Conservation (phyloP, 2,329 filamentous ascomycete genomes). For the Ceratocystis ficicola region DNA sequence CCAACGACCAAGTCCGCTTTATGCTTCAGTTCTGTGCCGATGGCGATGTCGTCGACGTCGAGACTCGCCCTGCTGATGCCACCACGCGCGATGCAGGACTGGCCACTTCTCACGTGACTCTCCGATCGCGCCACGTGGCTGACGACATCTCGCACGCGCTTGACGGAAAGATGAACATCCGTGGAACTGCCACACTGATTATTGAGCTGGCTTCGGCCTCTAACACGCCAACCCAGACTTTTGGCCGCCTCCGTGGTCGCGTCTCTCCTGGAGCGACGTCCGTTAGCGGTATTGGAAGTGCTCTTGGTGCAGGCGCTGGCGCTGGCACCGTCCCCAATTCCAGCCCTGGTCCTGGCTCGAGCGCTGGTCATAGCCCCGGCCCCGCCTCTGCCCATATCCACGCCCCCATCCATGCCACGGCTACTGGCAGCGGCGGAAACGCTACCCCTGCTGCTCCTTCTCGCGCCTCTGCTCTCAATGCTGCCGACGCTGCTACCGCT, state of each 20-base stretch:
- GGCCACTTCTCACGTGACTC: conserved; percentile 15
- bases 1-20: conserved; percentile 14
- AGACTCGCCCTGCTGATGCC: conserved; percentile 4
- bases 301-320: neutral
- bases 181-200: conserved; percentile 15
- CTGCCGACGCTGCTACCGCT: neutral
- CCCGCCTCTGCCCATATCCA: neutral
- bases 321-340: neutral
- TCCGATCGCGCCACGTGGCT: conserved; percentile 19
- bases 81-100: conserved; percentile 13
- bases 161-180: conserved; percentile 21
- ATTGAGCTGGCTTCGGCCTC: conserved; percentile 18
- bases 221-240: conserved; percentile 19
- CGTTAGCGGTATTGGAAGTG: too few relatives aligned
- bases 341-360: neutral
- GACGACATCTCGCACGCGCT: conserved; percentile 19
- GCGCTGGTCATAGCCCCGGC: neutral
- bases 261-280: conserved; percentile 4
- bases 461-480: neutral
- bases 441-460: neutral
- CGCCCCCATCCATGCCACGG: neutral
- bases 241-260: conserved; percentile 15
- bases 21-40: conserved; percentile 21
- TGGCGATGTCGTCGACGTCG: conserved; percentile 19
- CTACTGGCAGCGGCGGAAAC: neutral